phyloP scores from a whole-genome alignment of 1,284 basidiomycete genomes.

The Microstroma glucosiphilum region DNA sequence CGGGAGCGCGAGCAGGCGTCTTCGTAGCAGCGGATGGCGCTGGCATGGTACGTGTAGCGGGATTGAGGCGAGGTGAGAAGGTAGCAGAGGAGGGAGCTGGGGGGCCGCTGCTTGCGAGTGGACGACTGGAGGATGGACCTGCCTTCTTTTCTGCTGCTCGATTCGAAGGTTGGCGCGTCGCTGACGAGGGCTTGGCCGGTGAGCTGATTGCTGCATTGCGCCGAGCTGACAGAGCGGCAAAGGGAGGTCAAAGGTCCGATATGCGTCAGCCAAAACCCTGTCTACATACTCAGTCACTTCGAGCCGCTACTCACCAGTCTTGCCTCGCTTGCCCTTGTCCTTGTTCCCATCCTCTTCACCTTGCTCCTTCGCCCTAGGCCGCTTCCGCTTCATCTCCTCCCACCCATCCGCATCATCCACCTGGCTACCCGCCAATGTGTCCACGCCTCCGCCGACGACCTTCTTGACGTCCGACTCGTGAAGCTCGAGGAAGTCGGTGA shows the following conservation, averaged over 20 bases:
- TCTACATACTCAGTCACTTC: too few species aligned
- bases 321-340: constrained; percentile 10
- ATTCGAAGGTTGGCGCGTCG: too few species aligned
- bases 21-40: neutral
- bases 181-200: too few species aligned
- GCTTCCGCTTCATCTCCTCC: constrained; percentile 26
- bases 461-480: constrained; percentile 27
- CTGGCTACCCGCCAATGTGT: constrained; percentile 18
- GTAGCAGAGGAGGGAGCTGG: constrained; percentile 11
- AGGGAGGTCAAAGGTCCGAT: too few species aligned
- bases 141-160: too few species aligned
- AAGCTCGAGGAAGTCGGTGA: constrained; percentile 27
- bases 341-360: constrained; percentile 6
- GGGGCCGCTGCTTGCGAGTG: too few species aligned
- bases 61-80: constrained; percentile 21
- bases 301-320: constrained; percentile 9
- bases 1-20: constrained; percentile 11
- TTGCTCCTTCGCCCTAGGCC: constrained; percentile 20
- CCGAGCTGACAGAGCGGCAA: too few species aligned
- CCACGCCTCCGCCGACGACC: constrained; percentile 10
- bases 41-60: neutral
- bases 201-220: too few species aligned
- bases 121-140: too few species aligned
- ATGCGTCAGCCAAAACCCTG: too few species aligned
- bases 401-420: constrained; percentile 25